Percentiles rank a stretch among this genome's conserved stretches.
Evolutionary conservation across 805 yeast species (phyloP).

Genomic region (Zygosaccharomyces gambellarensis): DNA sequence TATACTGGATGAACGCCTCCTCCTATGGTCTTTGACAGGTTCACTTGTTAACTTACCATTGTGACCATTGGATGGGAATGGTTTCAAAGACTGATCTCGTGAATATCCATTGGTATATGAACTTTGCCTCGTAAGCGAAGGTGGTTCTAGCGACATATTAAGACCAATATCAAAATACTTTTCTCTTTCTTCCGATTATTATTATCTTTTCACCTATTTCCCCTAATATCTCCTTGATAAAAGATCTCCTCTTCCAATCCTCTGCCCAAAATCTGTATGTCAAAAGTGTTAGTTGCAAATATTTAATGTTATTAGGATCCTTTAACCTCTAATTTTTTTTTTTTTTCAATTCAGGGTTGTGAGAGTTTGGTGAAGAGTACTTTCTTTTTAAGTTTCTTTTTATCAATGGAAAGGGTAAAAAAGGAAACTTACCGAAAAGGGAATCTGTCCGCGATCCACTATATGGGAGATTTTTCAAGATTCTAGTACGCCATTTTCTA

Average conservation of each 20-base stretch:
- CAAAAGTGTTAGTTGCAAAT: too few species aligned
- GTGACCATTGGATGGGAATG: conserved; percentile 27
- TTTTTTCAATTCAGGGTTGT: not conserved
- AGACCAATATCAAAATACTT: not conserved
- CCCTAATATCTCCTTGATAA: too few species aligned
- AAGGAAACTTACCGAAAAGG: not conserved
- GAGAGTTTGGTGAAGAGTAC: too few species aligned
- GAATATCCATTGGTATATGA: conserved; percentile 4
- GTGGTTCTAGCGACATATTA: conserved; percentile 3
- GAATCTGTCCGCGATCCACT: not conserved
- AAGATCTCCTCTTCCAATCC: too few species aligned
- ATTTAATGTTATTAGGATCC: too few species aligned
- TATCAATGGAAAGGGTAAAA: too few species aligned
- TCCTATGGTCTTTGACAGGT: conserved; percentile 37
- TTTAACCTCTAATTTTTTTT: not conserved
- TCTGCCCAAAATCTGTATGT: too few species aligned
- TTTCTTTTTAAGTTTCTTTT: too few species aligned
- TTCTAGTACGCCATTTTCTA: not conserved
- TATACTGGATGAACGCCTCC: conserved; percentile 83
- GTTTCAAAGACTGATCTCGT: conserved; percentile 23
- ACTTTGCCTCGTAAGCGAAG: conserved; percentile 5
- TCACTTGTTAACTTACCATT: conserved; percentile 17
- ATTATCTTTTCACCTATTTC: too few species aligned
- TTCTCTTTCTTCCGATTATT: too few species aligned
- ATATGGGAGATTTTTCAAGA: not conserved